Conservation (phyloP, 129 eudicot species). For the Escallonia herrerae region DNA sequence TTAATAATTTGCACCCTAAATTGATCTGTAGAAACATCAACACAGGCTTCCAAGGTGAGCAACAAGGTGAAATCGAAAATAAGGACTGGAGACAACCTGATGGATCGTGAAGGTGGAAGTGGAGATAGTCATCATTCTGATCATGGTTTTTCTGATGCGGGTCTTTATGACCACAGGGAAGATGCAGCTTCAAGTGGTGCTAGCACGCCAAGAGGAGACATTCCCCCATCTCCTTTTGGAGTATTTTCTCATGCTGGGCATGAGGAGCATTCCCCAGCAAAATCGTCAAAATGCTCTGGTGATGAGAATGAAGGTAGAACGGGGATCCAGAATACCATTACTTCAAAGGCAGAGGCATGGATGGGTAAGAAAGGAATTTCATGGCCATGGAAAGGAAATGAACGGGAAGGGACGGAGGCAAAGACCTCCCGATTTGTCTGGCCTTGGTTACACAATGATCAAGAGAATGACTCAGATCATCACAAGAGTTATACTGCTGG, state of each 20-base stretch:
- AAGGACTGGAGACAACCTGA: constrained; percentile 26
- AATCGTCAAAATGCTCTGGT: constrained; percentile 47
- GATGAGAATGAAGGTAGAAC: constrained; percentile 72
- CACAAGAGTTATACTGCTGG: constrained; percentile 23
- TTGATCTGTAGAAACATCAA: constrained; percentile 22
- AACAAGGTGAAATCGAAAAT: constrained; percentile 76
- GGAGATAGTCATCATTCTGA: constrained; percentile 65
- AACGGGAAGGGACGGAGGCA: constrained; percentile 45
- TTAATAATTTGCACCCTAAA: background rate
- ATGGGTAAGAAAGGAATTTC: constrained; percentile 68
- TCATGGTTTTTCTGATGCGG: constrained; percentile 29
- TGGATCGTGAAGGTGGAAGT: constrained; percentile 47
- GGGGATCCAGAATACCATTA: constrained; percentile 50
- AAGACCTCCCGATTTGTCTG: constrained; percentile 50
- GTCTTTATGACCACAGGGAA: constrained; percentile 52
- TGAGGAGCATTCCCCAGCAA: constrained; percentile 38
- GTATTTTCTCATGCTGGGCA: constrained; percentile 24
- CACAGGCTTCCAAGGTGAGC: constrained; percentile 80
- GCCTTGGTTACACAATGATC: constrained; percentile 67
- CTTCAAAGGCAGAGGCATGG: constrained; percentile 93
- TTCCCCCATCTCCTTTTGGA: constrained; percentile 45
- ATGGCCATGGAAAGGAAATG: constrained; percentile 97
- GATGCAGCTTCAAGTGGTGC: constrained; percentile 88
- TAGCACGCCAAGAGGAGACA: constrained; percentile 82
- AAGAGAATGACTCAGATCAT: constrained; percentile 45